Evolutionary conservation across 192 early-diverging fungal species (phyloP), one percentile per base, ranked within the genome.

Genomic region (Chytriomyces hyalinus): DNA sequence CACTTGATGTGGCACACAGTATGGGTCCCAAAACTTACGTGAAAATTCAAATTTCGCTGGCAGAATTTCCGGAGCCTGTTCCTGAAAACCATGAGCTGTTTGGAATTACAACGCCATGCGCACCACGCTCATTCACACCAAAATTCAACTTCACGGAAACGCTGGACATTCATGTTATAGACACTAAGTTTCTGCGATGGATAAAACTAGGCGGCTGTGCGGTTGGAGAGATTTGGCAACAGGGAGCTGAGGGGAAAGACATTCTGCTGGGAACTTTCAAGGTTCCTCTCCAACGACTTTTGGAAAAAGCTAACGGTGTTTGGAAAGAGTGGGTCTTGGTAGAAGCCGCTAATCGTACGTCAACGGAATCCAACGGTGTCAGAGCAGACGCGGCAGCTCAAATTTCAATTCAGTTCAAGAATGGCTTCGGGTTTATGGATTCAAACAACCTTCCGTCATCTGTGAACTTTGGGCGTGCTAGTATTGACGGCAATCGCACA

Each of bases 221-320:
- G 8, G 44, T 74, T 6, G 83, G 83, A 5, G 80, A 84, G 65
- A 62, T 84, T 28, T 84, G 83, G 83, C 80, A 82, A 46, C 6
- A 10, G 6, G 72, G 73, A 36, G 20, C 48, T 17, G 50, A 62
- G 28, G 71, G 51, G 47, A 47, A 49, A 4, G 80, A 84, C 51
- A 51, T 79, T 15, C 59, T 81, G 24, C 72, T 84, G 4, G 83
- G 83, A 13, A 79, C 72, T 1, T 84, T 84, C 64, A n/a, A 20
- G 11, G 73, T 84, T 46, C 83, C 83, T 11, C 59, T 84, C 13
- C 43, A 53, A 5, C 74, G 65, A 45, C 24, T 79, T 5, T 17
- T 81, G 15, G 44, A 59, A 13, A 68, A 70, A 46, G 61, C 46
- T 11, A 22, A 76, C 15, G 83, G 83, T 11, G 28, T 84, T 5